Conservation (phyloP, 2,329 filamentous ascomycete genomes). For the Lachnellula cervina region DNA sequence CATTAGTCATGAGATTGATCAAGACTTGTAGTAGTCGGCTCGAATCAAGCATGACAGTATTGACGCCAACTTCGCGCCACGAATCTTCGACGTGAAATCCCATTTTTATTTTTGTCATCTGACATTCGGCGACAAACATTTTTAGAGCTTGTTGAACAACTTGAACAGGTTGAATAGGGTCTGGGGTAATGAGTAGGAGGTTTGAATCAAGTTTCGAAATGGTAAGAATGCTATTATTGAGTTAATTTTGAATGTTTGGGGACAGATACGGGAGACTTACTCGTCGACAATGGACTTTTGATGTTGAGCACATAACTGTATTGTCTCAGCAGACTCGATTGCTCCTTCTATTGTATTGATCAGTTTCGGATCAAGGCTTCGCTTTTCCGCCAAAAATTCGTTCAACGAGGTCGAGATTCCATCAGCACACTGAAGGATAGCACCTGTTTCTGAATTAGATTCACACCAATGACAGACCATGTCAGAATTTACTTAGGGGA, state of each 20-base stretch:
- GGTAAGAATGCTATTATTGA: constrained; percentile 44
- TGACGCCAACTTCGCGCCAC: constrained; percentile 56
- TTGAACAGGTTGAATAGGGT: constrained; percentile 62
- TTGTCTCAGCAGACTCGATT: constrained; percentile 71
- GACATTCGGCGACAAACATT: constrained; percentile 72
- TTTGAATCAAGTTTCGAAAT: constrained; percentile 68
- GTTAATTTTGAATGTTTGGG: not conserved
- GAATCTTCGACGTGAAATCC: constrained; percentile 63
- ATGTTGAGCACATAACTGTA: constrained; percentile 71
- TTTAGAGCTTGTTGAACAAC: constrained; percentile 64
- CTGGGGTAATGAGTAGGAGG: constrained; percentile 63
- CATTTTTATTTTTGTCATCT: constrained; percentile 61
- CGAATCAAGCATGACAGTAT: constrained; percentile 70
- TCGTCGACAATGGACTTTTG: constrained; percentile 63
- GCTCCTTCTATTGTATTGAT: constrained; percentile 46
- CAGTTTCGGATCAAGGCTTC: constrained; percentile 37
- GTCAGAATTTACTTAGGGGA: constrained; percentile 60
- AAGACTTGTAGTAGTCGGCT: constrained; percentile 68
- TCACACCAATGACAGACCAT: constrained; percentile 33
- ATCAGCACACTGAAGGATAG: constrained; percentile 70
- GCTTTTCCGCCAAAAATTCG: constrained; percentile 13
- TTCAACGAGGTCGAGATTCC: constrained; percentile 53
- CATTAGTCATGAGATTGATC: constrained; percentile 69
- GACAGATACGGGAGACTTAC: constrained; percentile 27
- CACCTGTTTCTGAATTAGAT: constrained; percentile 35